A percentile compares a stretch with the other conserved stretches of the same genome.
These are phyloP conservation scores for Penicillium malachiteum DNA, from an alignment of 495 filamentous ascomycete species.

Conservation along the genomic window DNA sequence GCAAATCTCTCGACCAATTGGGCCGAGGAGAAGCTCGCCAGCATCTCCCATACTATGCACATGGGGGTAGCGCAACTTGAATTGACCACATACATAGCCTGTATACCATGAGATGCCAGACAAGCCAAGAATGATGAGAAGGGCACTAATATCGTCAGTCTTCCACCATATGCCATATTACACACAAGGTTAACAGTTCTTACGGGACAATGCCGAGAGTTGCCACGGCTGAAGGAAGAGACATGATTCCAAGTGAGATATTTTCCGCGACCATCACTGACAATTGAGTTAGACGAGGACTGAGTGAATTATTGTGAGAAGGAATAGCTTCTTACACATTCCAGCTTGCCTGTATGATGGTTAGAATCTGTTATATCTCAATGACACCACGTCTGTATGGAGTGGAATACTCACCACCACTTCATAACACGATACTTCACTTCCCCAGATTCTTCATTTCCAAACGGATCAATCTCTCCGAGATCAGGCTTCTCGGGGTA, in stretches of 20 bases:
- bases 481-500: conserved; percentile 12
- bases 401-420: conserved; percentile 34
- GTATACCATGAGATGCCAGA: conserved; percentile 52
- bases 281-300: not conserved
- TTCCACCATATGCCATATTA: conserved; percentile 7
- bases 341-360: conserved; percentile 22
- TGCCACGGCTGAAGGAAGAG: conserved; percentile 58
- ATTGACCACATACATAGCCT: conserved; percentile 25
- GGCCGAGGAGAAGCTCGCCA: conserved; percentile 63
- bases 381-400: not conserved
- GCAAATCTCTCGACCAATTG: conserved; percentile 60
- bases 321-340: conserved; percentile 20
- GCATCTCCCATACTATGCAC: conserved; percentile 60
- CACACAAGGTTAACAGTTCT: conserved; percentile 27
- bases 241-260: conserved; percentile 60
- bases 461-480: conserved; percentile 30
- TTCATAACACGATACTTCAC: conserved; percentile 39
- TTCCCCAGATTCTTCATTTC: conserved; percentile 34
- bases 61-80: conserved; percentile 25
- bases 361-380: not conserved
- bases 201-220: conserved; percentile 60
- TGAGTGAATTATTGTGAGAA: not conserved
- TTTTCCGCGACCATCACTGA: conserved; percentile 61
- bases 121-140: conserved; percentile 53
- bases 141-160: conserved; percentile 8